phyloP scores from a whole-genome alignment of 2,329 filamentous ascomycete species.

The Hypomyces rosellus region DNA sequence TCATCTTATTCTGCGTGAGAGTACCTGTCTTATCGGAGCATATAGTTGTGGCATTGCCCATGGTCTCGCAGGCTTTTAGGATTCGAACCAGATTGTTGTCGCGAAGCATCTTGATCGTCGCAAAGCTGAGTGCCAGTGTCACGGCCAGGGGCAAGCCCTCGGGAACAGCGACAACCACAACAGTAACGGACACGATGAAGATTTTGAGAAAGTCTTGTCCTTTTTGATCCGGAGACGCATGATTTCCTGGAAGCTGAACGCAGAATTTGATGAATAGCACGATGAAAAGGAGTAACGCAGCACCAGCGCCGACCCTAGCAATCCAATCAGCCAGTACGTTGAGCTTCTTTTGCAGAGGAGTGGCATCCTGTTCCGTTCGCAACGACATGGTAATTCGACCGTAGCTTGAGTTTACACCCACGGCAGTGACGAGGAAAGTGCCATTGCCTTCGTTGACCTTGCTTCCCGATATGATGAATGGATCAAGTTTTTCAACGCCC shows the following conservation, averaged over 20 bases:
- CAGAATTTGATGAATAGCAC: constrained; percentile 75
- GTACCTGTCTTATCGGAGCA: constrained; percentile 58
- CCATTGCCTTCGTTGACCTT: constrained; percentile 44
- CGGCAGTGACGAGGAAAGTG: constrained; percentile 48
- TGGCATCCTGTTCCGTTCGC: constrained; percentile 44
- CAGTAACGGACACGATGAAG: constrained; percentile 59
- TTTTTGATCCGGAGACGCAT: constrained; percentile 47
- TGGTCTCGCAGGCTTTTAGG: constrained; percentile 63
- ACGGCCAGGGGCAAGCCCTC: constrained; percentile 62
- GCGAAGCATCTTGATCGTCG: constrained; percentile 62
- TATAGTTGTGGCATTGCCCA: constrained; percentile 67
- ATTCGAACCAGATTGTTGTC: constrained; percentile 65
- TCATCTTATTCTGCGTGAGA: constrained; percentile 25
- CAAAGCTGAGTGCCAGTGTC: constrained; percentile 61
- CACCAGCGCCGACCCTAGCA: constrained; percentile 49
- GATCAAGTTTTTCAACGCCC: constrained; percentile 47
- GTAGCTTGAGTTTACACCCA: constrained; percentile 49
- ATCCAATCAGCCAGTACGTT: constrained; percentile 29
- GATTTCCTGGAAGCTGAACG: constrained; percentile 50
- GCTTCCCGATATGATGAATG: constrained; percentile 55
- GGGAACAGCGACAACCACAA: constrained; percentile 61
- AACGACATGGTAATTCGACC: constrained; percentile 52
- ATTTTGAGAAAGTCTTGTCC: constrained; percentile 53
- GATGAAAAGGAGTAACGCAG: constrained; percentile 67
- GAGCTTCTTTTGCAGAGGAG: constrained; percentile 50